Conservation (phyloP, 495 filamentous ascomycete species). For the Aspergillus heteromorphus region DNA sequence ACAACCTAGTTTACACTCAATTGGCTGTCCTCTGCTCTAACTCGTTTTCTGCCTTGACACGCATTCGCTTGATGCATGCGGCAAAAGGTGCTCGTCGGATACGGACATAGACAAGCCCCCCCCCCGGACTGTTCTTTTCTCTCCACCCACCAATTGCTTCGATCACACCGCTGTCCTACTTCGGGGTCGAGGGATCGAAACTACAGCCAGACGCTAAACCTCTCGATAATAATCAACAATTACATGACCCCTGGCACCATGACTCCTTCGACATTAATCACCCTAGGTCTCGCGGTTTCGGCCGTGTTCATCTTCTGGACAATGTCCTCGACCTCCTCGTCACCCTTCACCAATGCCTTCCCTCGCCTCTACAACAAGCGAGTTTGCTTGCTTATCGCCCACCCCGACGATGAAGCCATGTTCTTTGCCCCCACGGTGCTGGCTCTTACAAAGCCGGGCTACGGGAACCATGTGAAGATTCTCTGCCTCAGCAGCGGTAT, state of each 20-base stretch:
- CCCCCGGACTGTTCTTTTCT: neutral
- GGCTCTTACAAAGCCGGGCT: slow-evolving; percentile 64
- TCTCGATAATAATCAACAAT: neutral
- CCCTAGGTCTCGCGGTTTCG: slow-evolving; percentile 28
- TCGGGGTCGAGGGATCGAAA: no score
- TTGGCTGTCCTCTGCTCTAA: neutral
- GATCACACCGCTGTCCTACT: neutral
- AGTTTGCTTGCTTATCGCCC: slow-evolving; percentile 87
- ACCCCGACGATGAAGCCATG: slow-evolving; percentile 99
- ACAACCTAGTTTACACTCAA: neutral
- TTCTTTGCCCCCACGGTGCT: slow-evolving; percentile 92
- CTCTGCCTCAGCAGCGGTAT: slow-evolving; percentile 82
- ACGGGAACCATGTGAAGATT: slow-evolving; percentile 87
- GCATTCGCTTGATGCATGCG: neutral
- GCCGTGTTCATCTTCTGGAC: slow-evolving; percentile 42
- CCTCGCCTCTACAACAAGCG: slow-evolving; percentile 70
- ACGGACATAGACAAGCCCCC: neutral
- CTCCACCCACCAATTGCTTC: neutral
- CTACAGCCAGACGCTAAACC: neutral
- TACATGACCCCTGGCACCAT: neutral
- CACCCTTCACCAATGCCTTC: slow-evolving; percentile 59
- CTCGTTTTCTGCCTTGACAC: neutral
- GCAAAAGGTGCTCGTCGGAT: neutral
- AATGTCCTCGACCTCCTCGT: slow-evolving; percentile 50
- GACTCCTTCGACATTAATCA: slow-evolving; percentile 19